Conservation (phyloP, 1,284 basidiomycete genomes). For the Fomes fomentarius region DNA sequence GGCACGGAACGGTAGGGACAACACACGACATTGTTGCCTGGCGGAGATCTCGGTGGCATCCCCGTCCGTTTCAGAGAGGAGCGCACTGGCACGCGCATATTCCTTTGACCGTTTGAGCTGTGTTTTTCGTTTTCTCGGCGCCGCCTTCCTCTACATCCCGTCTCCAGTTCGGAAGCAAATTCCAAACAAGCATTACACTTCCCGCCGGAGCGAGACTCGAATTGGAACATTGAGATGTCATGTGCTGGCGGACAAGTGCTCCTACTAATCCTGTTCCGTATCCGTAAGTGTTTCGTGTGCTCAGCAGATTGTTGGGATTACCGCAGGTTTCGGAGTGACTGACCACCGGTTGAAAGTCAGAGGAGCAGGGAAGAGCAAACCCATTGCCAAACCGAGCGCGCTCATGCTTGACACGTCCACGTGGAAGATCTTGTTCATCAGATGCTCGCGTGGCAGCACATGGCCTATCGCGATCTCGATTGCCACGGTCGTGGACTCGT, state of each 20-base stretch:
- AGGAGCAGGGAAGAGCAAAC: too few species aligned
- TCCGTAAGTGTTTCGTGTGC: too few species aligned
- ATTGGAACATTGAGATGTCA: too few species aligned
- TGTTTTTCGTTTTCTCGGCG: not conserved
- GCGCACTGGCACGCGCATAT: not conserved
- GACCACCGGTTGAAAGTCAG: too few species aligned
- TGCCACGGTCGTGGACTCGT: conserved; percentile 11
- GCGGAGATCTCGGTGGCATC: not conserved
- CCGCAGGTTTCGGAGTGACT: too few species aligned
- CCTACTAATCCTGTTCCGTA: too few species aligned
- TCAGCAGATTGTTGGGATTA: too few species aligned
- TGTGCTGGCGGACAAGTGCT: too few species aligned
- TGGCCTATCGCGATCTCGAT: not conserved
- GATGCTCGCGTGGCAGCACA: not conserved
- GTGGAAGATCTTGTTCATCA: not conserved
- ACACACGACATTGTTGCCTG: too few species aligned
- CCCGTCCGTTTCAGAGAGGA: not conserved
- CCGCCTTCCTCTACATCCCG: not conserved
- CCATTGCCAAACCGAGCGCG: too few species aligned
- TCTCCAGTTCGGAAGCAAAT: not conserved
- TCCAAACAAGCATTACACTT: not conserved
- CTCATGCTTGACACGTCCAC: too few species aligned
- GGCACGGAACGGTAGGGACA: not conserved
- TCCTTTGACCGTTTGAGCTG: not conserved
- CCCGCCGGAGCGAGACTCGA: too few species aligned